Evolutionary conservation across 148 eudicot genomes (phyloP).

Genomic region (Rhododendron molle): DNA sequence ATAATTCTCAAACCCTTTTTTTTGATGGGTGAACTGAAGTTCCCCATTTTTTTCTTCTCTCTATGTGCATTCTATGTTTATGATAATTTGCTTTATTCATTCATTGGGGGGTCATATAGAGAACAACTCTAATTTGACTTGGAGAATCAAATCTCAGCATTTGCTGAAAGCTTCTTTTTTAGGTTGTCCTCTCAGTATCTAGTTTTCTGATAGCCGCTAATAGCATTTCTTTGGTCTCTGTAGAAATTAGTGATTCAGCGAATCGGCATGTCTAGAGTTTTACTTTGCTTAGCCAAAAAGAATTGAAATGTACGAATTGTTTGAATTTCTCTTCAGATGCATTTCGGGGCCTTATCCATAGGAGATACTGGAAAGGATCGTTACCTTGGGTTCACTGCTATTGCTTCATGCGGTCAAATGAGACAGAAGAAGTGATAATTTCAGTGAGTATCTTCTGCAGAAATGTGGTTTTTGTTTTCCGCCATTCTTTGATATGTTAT

Average conservation of each 20-base stretch:
- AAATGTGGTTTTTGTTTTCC: neutral
- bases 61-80: neutral
- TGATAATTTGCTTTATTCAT: neutral
- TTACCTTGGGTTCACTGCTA: slow-evolving; percentile 95
- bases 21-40: neutral
- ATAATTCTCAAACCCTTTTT: neutral
- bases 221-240: neutral
- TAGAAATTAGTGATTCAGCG: neutral
- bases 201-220: neutral
- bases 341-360: slow-evolving; percentile 54
- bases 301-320: neutral
- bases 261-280: neutral
- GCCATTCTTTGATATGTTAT: neutral
- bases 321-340: slow-evolving; percentile 53
- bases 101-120: neutral
- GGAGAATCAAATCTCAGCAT: slow-evolving; percentile 3
- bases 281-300: neutral
- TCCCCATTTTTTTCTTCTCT: neutral
- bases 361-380: slow-evolving; percentile 71
- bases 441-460: slow-evolving; percentile 42
- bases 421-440: slow-evolving; percentile 55
- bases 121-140: neutral
- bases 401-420: slow-evolving; percentile 90
- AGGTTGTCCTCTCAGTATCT: neutral
- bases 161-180: neutral